A percentile compares a stretch with the other conserved stretches of the same genome.
phyloP scores from a whole-genome alignment of 2,329 filamentous ascomycete species.

The Pestalotiopsis sp. region DNA sequence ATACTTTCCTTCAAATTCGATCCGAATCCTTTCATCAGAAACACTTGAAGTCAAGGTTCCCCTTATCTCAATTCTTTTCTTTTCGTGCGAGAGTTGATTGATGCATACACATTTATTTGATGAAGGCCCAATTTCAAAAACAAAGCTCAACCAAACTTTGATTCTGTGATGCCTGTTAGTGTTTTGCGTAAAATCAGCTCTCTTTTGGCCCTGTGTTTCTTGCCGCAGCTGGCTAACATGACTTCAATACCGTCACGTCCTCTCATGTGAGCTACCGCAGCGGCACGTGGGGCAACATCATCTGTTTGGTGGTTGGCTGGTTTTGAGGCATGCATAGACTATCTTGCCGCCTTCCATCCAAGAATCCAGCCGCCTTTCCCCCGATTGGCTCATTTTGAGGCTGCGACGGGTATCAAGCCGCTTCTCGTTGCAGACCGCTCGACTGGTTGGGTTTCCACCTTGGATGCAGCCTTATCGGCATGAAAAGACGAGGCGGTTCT shows the following conservation, averaged over 20 bases:
- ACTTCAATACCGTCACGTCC: background rate
- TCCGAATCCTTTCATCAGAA: too few relatives aligned
- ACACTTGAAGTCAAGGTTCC: too few relatives aligned
- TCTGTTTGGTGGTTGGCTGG: conserved; percentile 2
- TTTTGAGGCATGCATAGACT: conserved; percentile 9
- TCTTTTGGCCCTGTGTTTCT: background rate
- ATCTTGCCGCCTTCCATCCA: background rate
- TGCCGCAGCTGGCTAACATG: background rate
- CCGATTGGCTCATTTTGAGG: conserved; percentile 10
- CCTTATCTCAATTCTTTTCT: too few relatives aligned
- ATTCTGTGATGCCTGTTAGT: too few relatives aligned
- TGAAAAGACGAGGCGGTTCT: too few relatives aligned
- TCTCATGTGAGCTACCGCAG: background rate
- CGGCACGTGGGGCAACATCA: background rate
- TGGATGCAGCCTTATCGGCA: background rate
- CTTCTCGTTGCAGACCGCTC: background rate
- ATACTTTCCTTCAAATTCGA: too few relatives aligned
- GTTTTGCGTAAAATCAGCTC: too few relatives aligned
- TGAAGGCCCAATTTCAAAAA: too few relatives aligned
- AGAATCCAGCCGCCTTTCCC: background rate
- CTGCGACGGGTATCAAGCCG: background rate
- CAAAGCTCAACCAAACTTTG: too few relatives aligned
- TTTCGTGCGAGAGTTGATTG: too few relatives aligned
- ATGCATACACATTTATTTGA: too few relatives aligned
- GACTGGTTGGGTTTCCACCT: background rate